phyloP scores from a whole-genome alignment of 345 rosid genomes.

The Linum tenue region DNA sequence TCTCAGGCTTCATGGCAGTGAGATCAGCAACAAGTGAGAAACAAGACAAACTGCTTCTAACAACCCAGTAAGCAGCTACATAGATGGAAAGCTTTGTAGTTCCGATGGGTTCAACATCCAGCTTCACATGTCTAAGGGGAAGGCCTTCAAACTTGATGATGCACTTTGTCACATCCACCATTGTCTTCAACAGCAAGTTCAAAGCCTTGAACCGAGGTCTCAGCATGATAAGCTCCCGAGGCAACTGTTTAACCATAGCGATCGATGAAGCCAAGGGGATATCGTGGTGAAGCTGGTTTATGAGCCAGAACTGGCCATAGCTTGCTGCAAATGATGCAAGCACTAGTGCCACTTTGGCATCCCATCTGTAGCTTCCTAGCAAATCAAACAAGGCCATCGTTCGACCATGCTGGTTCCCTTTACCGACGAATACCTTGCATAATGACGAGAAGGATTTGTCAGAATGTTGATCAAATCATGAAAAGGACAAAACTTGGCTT shows the following conservation, averaged over 20 bases:
- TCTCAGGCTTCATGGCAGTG: constrained; percentile 36
- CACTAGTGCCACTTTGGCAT: constrained; percentile 51
- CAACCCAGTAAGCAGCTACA: constrained; percentile 53
- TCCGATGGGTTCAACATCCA: constrained; percentile 32
- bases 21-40: constrained; percentile 38
- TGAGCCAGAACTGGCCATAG: constrained; percentile 56
- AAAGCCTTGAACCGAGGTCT: constrained; percentile 51
- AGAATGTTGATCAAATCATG: not conserved
- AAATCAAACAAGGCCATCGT: constrained; percentile 50
- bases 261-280: constrained; percentile 52
- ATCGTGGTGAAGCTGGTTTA: constrained; percentile 31
- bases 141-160: constrained; percentile 47
- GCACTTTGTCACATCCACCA: constrained; percentile 48
- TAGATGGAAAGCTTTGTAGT: constrained; percentile 36
- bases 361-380: constrained; percentile 61
- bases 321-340: constrained; percentile 56
- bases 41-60: constrained; percentile 51
- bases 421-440: constrained; percentile 23
- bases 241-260: constrained; percentile 45
- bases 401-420: constrained; percentile 31
- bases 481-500: too few relatives aligned
- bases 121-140: constrained; percentile 29
- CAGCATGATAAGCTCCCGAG: constrained; percentile 27
- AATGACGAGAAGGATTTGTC: constrained; percentile 6
- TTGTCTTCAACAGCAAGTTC: constrained; percentile 31